These are phyloP conservation scores for Fusarium pseudocircinatum DNA, from an alignment of 2,329 filamentous ascomycete species.

Conservation along the genomic window DNA sequence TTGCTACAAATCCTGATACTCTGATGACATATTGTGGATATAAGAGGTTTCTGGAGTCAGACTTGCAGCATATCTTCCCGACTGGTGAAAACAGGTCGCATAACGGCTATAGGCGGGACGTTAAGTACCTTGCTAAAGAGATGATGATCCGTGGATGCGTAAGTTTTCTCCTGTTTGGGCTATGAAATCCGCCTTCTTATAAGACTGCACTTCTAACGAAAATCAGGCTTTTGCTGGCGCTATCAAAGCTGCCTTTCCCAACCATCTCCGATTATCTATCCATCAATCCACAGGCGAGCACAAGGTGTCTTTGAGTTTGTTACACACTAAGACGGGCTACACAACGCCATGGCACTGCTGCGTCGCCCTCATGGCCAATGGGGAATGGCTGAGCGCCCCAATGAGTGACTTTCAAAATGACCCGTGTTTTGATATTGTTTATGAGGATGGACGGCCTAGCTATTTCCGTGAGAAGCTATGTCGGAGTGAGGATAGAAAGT, in stretches of 20 bases:
- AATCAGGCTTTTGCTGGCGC: background rate
- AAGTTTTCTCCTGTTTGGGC: background rate
- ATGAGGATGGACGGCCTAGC: background rate
- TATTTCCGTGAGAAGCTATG: background rate
- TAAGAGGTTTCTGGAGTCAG: background rate
- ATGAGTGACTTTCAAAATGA: background rate
- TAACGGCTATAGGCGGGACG: background rate
- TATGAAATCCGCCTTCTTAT: background rate
- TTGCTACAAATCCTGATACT: background rate
- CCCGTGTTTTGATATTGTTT: background rate
- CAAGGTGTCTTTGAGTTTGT: background rate
- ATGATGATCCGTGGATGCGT: background rate
- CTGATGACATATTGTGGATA: background rate
- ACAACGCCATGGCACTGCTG: background rate
- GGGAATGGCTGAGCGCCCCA: background rate
- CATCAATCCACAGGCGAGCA: background rate
- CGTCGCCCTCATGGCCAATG: background rate
- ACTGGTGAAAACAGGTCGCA: background rate
- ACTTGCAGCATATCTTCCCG: background rate
- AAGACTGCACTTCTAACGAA: accelerated
- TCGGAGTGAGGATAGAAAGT: background rate
- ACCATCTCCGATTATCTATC: background rate
- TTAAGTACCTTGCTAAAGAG: background rate
- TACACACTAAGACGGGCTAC: background rate
- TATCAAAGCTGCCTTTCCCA: background rate